Base-by-base conservation (phyloP, 2,329 filamentous ascomycete species). In the Rugonectria rugulosa region DNA sequence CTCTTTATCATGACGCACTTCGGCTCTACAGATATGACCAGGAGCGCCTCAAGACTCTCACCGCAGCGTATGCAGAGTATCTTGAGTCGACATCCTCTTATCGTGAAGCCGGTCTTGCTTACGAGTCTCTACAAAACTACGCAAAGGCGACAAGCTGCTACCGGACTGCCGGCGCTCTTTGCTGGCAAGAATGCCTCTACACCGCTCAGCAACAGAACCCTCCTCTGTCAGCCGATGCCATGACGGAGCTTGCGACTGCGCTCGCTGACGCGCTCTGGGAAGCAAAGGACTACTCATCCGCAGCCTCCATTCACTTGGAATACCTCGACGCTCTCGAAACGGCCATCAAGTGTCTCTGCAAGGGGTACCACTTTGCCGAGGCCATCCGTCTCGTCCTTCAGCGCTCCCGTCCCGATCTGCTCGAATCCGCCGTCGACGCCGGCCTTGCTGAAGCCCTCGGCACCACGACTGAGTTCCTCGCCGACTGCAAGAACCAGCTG, bases 151-250 rank as follows among this genome's bases (percentile, higher is more conserved):
- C 89, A 57, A 84, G 87, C 67, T 91, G 90, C 70, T 99, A 97
- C 75, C 88, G 91, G 57, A 85, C 89, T 1, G 91, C 91, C 1
- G 90, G 92, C 32, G 83, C 82, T 2, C 73, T 80, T 4, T 85
- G 90, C 75, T 99, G 95, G 95, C 91, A 91, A 47, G 94, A 99
- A 73, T 91, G 91, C 20, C 85, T 99, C 43, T 91, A 89, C 65
- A 86, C 86, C 41, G 93, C 93, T 5, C 85, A 87, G 51, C 84
- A 90, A 53, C 85, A 87, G 60, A 68, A 72, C 2, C 83, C 88
- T 1, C 82, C 88, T 1, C 73, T 92, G 4, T 79, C 86, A 0
- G 66, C 79, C 1, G 77, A 81, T 1, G 83, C 89, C 12, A 79
- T 96, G 27, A 69, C 73, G 4, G 82, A 86, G 29, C 84, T 97